Conservation (phyloP, 2,329 filamentous ascomycete species). For the Septoria linicola region DNA sequence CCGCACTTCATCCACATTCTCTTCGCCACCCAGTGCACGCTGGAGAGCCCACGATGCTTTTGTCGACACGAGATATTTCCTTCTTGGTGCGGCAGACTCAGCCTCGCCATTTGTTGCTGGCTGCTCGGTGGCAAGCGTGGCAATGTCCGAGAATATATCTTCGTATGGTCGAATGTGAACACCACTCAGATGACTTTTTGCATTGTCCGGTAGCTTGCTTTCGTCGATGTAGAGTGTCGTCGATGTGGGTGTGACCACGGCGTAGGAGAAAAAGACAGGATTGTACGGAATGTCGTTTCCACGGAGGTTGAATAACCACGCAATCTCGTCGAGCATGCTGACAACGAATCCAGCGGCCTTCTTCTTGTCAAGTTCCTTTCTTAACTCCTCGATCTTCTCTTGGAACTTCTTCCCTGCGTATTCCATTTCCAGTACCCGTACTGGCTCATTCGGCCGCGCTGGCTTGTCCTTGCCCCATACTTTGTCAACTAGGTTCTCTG, state of each 20-base stretch:
- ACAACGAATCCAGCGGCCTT: constrained; percentile 84
- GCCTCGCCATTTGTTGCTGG: constrained; percentile 22
- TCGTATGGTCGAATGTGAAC: constrained; percentile 80
- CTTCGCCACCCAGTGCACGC: constrained; percentile 79
- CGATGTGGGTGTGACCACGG: constrained; percentile 72
- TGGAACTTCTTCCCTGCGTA: constrained; percentile 80
- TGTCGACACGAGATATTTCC: constrained; percentile 81
- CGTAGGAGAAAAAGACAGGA: constrained; percentile 97
- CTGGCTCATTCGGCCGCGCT: constrained; percentile 69
- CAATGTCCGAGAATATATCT: constrained; percentile 75
- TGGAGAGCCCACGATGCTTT: constrained; percentile 92
- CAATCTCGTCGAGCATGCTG: constrained; percentile 93
- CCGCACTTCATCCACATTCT: constrained; percentile 78
- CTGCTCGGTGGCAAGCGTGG: constrained; percentile 56
- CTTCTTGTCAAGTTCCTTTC: constrained; percentile 90
- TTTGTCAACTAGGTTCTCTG: constrained; percentile 82
- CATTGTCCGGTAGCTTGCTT: constrained; percentile 69
- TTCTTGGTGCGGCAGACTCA: constrained; percentile 40
- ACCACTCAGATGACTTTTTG: constrained; percentile 66
- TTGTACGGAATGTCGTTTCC: constrained; percentile 97
- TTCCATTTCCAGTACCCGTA: constrained; percentile 68
- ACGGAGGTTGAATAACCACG: constrained; percentile 97
- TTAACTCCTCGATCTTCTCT: constrained; percentile 78
- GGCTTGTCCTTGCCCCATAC: constrained; percentile 82
- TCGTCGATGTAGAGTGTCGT: constrained; percentile 83